These are phyloP conservation scores for Aspergillus steynii DNA, from an alignment of 495 filamentous ascomycete species.

Conservation along the genomic window DNA sequence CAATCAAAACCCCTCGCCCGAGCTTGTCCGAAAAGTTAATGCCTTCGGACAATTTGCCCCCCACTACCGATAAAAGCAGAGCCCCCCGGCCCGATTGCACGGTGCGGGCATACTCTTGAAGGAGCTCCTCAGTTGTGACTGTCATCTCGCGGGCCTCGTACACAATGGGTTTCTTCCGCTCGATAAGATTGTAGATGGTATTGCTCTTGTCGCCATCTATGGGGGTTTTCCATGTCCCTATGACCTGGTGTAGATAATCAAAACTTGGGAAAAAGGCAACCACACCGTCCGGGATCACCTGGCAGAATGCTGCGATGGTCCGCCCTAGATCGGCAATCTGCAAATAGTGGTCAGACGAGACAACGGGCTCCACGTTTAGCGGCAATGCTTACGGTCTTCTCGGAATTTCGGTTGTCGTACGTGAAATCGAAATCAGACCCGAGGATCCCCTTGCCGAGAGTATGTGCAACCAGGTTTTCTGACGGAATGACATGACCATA, in stretches of 20 bases:
- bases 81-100: constrained; percentile 70
- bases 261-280: constrained; percentile 98
- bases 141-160: constrained; percentile 58
- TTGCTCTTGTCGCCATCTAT: constrained; percentile 28
- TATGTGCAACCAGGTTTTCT: constrained; percentile 75
- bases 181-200: constrained; percentile 40
- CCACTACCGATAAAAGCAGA: constrained; percentile 88
- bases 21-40: constrained; percentile 97
- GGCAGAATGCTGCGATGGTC: constrained; percentile 68
- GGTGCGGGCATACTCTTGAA: constrained; percentile 68
- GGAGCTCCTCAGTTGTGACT: constrained; percentile 59
- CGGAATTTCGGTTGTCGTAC: constrained; percentile 68
- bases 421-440: constrained; percentile 80
- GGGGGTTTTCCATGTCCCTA: constrained; percentile 63
- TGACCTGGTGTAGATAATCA: constrained; percentile 76
- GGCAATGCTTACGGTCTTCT: constrained; percentile 47
- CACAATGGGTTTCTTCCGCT: constrained; percentile 64
- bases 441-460: constrained; percentile 53
- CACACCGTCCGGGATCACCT: constrained; percentile 80
- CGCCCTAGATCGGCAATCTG: constrained; percentile 77
- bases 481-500: constrained; percentile 93
- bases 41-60: constrained; percentile 91
- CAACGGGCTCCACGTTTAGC: no score
- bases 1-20: constrained; percentile 82
- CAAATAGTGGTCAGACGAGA: not conserved